Evolutionary conservation across 768 basidiomycete genomes (phyloP).

Genomic region (Rhodosporidiobolus sp.): DNA sequence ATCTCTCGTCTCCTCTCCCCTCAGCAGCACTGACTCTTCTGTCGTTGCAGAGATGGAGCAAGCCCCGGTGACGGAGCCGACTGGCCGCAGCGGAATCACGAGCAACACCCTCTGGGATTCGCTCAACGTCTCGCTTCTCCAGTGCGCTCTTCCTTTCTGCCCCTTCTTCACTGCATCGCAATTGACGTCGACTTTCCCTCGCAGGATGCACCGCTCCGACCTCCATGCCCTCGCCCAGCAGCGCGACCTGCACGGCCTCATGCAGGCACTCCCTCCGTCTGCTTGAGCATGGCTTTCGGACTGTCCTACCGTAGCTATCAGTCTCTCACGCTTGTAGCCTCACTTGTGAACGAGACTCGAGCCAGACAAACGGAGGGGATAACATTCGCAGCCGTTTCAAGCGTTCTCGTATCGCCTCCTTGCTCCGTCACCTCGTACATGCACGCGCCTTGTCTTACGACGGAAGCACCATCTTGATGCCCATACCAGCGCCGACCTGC

Average conservation of each 20-base stretch:
- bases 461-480: no score
- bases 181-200: neutral
- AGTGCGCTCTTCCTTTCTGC: constrained; percentile 5
- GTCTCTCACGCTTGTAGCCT: no score
- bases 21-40: neutral
- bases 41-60: constrained; percentile 18
- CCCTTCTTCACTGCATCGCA: no score
- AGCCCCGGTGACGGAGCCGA: constrained; percentile 54
- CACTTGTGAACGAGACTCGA: no score
- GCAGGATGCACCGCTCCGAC: constrained; percentile 34
- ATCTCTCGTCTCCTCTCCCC: neutral
- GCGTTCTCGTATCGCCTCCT: no score
- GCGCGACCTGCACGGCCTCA: constrained; percentile 10
- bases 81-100: constrained; percentile 67
- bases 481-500: no score
- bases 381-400: no score
- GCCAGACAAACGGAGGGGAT: no score
- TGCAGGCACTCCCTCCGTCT: neutral
- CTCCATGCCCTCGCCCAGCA: neutral
- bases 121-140: constrained; percentile 56
- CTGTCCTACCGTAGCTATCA: no score
- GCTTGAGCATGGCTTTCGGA: neutral
- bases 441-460: no score
- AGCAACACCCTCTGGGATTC: constrained; percentile 82
- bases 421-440: no score